Evolutionary conservation across 2,329 filamentous ascomycete genomes (phyloP).

Genomic region (Colletotrichum higginsianum): DNA sequence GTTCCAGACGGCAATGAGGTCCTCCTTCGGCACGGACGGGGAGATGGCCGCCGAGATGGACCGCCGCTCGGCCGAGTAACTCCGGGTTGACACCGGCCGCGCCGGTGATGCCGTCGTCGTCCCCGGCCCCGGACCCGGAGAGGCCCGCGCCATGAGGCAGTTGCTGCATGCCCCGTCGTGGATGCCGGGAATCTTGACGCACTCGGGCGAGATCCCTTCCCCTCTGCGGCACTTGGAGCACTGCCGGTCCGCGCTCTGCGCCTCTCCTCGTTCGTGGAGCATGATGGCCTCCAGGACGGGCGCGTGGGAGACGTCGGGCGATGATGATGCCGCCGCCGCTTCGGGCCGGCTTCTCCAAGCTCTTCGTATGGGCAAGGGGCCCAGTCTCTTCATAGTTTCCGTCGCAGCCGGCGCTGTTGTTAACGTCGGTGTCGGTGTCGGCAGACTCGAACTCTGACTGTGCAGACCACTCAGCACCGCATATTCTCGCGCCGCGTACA

Average conservation of each 20-base stretch:
- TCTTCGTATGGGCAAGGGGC: constrained; percentile 19
- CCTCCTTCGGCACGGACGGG: constrained; percentile 43
- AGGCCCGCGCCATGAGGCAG: constrained; percentile 45
- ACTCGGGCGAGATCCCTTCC: constrained; percentile 46
- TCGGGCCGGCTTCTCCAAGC: constrained; percentile 17
- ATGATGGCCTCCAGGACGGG: constrained; percentile 46
- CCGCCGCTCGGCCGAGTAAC: constrained; percentile 35
- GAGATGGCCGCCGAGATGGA: constrained; percentile 43
- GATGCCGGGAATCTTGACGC: constrained; percentile 44
- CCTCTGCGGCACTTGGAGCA: constrained; percentile 46
- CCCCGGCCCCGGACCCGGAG: constrained; percentile 15
- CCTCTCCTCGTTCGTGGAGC: constrained; percentile 47
- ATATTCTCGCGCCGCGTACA: background rate
- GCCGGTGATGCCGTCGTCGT: constrained; percentile 6
- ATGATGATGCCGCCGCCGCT: background rate
- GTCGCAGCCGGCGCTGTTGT: background rate
- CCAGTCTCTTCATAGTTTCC: constrained; percentile 11
- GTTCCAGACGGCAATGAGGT: constrained; percentile 48
- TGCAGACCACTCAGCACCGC: background rate
- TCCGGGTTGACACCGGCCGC: constrained; percentile 3
- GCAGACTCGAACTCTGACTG: background rate
- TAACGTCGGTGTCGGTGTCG: background rate
- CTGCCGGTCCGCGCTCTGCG: constrained; percentile 40
- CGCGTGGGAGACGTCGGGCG: constrained; percentile 11
- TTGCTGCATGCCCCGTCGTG: constrained; percentile 46